Evolutionary conservation across 208 protist genomes (phyloP).

Genomic region (Acanthamoeba triangularis): DNA sequence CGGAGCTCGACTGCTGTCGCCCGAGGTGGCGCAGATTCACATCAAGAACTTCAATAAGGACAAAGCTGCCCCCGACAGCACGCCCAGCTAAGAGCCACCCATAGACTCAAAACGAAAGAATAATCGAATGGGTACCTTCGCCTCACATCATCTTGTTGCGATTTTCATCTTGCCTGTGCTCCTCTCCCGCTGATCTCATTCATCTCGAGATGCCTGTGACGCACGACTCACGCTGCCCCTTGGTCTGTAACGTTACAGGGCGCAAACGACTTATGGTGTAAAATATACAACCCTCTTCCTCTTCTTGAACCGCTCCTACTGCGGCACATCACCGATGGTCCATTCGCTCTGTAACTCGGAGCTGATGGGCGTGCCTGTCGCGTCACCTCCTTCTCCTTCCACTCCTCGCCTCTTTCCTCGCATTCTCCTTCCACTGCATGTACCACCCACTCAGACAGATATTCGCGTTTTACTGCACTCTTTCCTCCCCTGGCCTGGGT

Average conservation of each 20-base stretch:
- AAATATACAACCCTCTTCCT: neutral
- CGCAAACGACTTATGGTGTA: neutral
- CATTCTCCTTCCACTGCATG: neutral
- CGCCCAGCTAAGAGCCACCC: neutral
- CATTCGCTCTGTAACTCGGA: neutral
- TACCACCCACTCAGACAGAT: neutral
- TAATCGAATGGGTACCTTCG: neutral
- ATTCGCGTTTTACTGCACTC: neutral
- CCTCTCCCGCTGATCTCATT: too few relatives aligned
- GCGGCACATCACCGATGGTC: neutral
- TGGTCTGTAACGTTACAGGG: neutral
- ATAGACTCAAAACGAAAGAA: neutral
- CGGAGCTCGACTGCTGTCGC: conserved; percentile 32
- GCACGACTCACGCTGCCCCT: neutral
- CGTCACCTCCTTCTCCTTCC: neutral
- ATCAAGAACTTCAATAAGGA: conserved; percentile 63
- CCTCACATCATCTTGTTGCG: too few relatives aligned
- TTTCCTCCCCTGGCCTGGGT: neutral
- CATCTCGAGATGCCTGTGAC: too few relatives aligned
- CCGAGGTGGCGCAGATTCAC: conserved; percentile 48
- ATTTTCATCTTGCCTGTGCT: neutral
- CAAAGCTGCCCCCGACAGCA: neutral
- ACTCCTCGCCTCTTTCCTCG: neutral
- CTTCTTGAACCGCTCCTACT: too few relatives aligned
- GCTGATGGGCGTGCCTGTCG: neutral